A percentile compares a stretch with the other conserved stretches of the same genome.
These are phyloP conservation scores for Salpingoeca rosetta DNA, from an alignment of 78 protist genomes.

Conservation along the genomic window DNA sequence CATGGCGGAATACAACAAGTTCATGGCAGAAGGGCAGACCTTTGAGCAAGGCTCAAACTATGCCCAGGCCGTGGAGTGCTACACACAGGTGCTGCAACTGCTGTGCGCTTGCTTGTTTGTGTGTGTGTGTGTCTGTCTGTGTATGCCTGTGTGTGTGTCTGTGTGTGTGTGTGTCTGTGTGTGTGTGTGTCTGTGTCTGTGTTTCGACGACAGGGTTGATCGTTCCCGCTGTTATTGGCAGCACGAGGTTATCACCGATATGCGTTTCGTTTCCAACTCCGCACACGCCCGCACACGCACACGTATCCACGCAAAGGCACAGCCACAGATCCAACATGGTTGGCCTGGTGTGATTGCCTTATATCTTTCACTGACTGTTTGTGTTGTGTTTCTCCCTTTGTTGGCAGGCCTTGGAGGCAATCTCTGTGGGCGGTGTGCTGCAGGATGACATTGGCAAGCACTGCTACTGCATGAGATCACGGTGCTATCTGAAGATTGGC, in stretches of 20 bases:
- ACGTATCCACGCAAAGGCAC: too few relatives aligned
- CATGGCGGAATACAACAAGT: background rate
- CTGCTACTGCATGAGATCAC: background rate
- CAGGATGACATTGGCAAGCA: background rate
- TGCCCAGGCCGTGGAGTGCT: background rate
- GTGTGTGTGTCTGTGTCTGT: too few relatives aligned
- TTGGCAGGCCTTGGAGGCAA: background rate
- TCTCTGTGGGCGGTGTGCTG: background rate
- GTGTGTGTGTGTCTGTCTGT: background rate
- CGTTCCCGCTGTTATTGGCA: too few relatives aligned
- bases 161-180: too few relatives aligned
- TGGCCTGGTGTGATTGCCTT: too few relatives aligned
- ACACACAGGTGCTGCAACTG: background rate
- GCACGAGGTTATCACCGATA: too few relatives aligned
- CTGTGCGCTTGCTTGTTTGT: background rate
- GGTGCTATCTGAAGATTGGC: background rate
- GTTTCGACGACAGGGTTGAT: too few relatives aligned
- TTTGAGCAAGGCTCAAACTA: background rate
- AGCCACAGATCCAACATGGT: too few relatives aligned
- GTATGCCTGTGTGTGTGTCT: background rate
- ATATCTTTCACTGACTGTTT: too few relatives aligned
- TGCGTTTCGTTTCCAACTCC: too few relatives aligned
- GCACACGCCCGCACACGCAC: too few relatives aligned
- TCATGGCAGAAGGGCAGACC: background rate
- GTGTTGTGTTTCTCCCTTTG: too few relatives aligned